phyloP scores from a whole-genome alignment of 257 asterid genomes.

The Petunia secreta region DNA sequence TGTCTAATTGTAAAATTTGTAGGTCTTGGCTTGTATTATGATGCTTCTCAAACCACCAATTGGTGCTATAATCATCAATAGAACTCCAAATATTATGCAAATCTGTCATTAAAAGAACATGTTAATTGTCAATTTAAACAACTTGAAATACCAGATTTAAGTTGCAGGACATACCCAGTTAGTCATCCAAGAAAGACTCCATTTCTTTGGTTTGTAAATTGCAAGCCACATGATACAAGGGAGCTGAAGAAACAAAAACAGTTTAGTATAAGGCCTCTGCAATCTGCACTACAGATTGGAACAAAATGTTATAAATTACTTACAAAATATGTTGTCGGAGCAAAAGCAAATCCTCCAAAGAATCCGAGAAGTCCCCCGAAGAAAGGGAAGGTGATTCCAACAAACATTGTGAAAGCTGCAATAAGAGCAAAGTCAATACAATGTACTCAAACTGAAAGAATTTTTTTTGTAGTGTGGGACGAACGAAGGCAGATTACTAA shows the following conservation, averaged over 20 bases:
- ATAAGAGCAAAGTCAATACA: neutral
- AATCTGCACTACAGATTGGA: neutral
- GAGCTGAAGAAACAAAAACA: slow-evolving; percentile 48
- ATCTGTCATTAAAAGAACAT: slow-evolving; percentile 33
- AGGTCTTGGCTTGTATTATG: slow-evolving; percentile 38
- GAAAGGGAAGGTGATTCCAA: slow-evolving; percentile 89
- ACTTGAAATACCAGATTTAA: neutral
- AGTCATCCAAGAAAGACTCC: slow-evolving; percentile 65
- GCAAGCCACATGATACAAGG: slow-evolving; percentile 85
- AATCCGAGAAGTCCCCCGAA: slow-evolving; percentile 89
- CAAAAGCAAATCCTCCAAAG: slow-evolving; percentile 94
- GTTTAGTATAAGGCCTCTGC: neutral
- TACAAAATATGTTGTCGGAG: slow-evolving; percentile 94
- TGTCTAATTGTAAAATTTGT: slow-evolving; percentile 48
- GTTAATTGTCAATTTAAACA: neutral
- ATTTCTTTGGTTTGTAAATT: slow-evolving; percentile 67
- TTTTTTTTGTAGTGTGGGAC: neutral
- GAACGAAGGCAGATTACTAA: slow-evolving; percentile 26
- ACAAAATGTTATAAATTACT: slow-evolving; percentile 33
- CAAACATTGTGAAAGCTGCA: slow-evolving; percentile 87
- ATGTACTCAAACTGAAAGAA: neutral
- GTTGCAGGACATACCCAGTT: slow-evolving; percentile 54
- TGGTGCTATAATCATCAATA: slow-evolving; percentile 47
- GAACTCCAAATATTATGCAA: slow-evolving; percentile 43
- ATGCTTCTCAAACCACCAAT: slow-evolving; percentile 50